Conservation (phyloP, 139 green algal genomes). For the Chlamydomonas schloesseri region DNA sequence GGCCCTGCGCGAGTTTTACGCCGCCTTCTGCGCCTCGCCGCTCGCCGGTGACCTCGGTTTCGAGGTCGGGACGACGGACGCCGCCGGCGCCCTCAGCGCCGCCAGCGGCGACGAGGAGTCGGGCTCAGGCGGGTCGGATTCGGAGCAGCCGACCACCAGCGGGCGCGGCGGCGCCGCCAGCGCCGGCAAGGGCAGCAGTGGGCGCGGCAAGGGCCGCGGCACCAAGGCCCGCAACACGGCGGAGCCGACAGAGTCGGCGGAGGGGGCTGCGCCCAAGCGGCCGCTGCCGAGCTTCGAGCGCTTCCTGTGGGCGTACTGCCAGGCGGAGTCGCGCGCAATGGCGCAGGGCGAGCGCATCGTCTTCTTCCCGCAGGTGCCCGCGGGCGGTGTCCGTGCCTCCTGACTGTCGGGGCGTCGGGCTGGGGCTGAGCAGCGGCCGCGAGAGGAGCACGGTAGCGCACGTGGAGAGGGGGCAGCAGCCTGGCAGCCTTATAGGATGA, state of each 20-base stretch:
- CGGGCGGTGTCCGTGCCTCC: too few species aligned
- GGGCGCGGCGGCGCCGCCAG: too few species aligned
- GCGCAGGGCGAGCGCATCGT: conserved; percentile 17
- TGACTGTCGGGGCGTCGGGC: not conserved
- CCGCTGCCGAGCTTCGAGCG: conserved; percentile 9
- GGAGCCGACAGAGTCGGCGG: not conserved
- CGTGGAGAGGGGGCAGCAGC: too few species aligned
- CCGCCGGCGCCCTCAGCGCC: too few species aligned
- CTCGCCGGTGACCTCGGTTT: too few species aligned
- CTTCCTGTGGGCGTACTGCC: conserved; percentile 34
- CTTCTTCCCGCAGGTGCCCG: conserved; percentile 29
- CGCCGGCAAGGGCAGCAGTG: too few species aligned
- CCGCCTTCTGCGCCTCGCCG: not conserved
- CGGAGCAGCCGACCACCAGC: too few species aligned
- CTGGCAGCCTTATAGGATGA: too few species aligned
- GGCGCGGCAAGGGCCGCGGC: not conserved
- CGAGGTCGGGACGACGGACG: too few species aligned
- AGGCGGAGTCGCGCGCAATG: not conserved
- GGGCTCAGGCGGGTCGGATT: too few species aligned
- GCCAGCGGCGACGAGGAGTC: too few species aligned
- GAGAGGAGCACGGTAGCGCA: too few species aligned
- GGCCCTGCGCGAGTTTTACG: not conserved
- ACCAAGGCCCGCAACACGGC: not conserved
- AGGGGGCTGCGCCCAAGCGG: not conserved
- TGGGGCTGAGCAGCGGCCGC: not conserved